Evolutionary conservation across 2,329 filamentous ascomycete genomes (phyloP).

Genomic region (Elsinoe arachidis): DNA sequence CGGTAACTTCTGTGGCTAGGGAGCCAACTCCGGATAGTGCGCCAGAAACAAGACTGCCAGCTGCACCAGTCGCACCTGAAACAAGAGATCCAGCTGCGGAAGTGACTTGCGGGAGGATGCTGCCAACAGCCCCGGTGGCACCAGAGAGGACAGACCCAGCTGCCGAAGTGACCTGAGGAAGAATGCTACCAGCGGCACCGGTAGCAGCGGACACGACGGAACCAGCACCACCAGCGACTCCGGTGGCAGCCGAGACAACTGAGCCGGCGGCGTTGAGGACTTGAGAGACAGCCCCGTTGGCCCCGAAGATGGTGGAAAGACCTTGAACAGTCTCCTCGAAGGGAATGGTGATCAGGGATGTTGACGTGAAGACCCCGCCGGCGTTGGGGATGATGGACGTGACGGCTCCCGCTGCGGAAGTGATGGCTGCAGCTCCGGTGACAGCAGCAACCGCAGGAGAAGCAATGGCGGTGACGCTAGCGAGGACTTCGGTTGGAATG

Average conservation of each 20-base stretch:
- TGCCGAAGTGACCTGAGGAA: not conserved
- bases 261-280: not conserved
- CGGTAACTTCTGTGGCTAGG: not conserved
- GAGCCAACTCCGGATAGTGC: not conserved
- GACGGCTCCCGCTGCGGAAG: not conserved
- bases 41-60: not conserved
- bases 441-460: not conserved
- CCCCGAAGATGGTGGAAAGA: conserved; percentile 8
- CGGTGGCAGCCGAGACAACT: not conserved
- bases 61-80: not conserved
- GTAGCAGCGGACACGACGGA: not conserved
- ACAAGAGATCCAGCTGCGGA: not conserved
- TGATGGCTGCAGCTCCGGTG: not conserved
- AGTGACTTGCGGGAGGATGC: not conserved
- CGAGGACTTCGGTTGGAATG: not conserved
- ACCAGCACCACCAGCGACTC: not conserved
- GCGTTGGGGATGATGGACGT: not conserved
- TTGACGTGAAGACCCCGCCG: conserved; percentile 1
- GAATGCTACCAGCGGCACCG: not conserved
- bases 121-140: not conserved
- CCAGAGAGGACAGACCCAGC: not conserved
- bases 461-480: not conserved
- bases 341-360: not conserved
- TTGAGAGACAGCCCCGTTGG: not conserved
- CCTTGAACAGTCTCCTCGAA: not conserved